These are phyloP conservation scores for Setaria italica DNA, from an alignment of 202 grass and related monocot species.

Conservation along the genomic window DNA sequence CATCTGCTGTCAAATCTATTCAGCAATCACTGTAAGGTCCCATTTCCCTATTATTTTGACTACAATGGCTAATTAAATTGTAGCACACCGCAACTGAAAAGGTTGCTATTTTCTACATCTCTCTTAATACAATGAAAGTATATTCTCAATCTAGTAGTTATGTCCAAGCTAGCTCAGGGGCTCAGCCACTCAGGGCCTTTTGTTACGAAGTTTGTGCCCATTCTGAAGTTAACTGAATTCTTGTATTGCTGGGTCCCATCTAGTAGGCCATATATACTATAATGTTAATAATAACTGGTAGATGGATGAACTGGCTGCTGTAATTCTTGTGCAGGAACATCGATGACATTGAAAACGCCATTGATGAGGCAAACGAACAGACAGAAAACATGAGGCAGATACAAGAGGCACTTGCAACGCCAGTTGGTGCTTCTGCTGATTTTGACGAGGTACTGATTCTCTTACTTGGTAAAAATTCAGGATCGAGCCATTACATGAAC, in stretches of 20 bases:
- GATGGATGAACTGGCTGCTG: background rate
- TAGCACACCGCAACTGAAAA: background rate
- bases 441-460: conserved; percentile 63
- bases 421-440: conserved; percentile 60
- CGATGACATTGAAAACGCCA: conserved; percentile 70
- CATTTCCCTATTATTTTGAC: conserved; percentile 19
- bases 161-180: conserved; percentile 5
- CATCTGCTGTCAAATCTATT: conserved; percentile 79
- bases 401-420: conserved; percentile 61
- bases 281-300: background rate
- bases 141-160: background rate
- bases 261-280: conserved; percentile 21
- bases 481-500: too few relatives aligned
- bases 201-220: background rate
- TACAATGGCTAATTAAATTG: background rate
- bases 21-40: conserved; percentile 70
- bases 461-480: background rate
- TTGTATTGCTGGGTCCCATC: background rate
- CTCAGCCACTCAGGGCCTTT: conserved; percentile 32
- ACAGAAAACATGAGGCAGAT: conserved; percentile 71
- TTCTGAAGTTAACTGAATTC: background rate
- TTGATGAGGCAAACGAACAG: conserved; percentile 57
- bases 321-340: conserved; percentile 49
- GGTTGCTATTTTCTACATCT: background rate
- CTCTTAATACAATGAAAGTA: background rate